Evolutionary conservation across 208 protist species (phyloP).

Genomic region (Naegleria fowleri): DNA sequence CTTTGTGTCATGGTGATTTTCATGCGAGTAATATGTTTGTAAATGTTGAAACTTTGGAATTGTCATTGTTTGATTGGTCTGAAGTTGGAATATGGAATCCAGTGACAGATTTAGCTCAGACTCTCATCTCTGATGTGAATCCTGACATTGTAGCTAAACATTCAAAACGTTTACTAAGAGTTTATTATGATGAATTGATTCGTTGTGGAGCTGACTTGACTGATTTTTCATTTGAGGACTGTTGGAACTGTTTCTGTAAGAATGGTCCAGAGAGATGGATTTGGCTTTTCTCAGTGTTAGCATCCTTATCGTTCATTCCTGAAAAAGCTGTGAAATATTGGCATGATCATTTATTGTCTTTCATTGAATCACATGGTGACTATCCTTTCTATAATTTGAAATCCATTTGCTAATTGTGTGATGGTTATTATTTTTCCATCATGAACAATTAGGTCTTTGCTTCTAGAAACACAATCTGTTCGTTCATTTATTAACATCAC

Average conservation of each 20-base stretch:
- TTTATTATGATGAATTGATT: slow-evolving; percentile 25
- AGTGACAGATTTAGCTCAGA: slow-evolving; percentile 31
- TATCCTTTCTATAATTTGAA: slow-evolving; percentile 17
- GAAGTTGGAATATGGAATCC: slow-evolving; percentile 39
- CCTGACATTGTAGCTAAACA: slow-evolving; percentile 27
- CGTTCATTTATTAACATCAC: too few relatives aligned
- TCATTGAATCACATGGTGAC: slow-evolving; percentile 36
- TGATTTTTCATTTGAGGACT: slow-evolving; percentile 30
- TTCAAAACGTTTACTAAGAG: neutral
- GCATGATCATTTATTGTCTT: slow-evolving; percentile 31
- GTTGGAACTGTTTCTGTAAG: slow-evolving; percentile 33
- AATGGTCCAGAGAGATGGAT: slow-evolving; percentile 36
- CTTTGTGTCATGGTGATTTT: slow-evolving; percentile 41
- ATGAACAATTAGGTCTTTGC: too few relatives aligned
- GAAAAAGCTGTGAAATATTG: slow-evolving; percentile 30
- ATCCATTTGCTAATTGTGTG: neutral
- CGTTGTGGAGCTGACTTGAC: slow-evolving; percentile 3
- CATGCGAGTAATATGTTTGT: slow-evolving; percentile 38
- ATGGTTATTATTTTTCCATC: too few relatives aligned
- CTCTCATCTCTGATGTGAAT: slow-evolving; percentile 37
- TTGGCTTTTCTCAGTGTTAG: slow-evolving; percentile 29
- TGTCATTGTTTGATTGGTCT: slow-evolving; percentile 40
- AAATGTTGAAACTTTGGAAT: neutral
- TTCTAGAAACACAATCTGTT: too few relatives aligned
- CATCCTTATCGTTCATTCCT: slow-evolving; percentile 5